phyloP scores from a whole-genome alignment of 208 protist species.

The Leishmania braziliensis region DNA sequence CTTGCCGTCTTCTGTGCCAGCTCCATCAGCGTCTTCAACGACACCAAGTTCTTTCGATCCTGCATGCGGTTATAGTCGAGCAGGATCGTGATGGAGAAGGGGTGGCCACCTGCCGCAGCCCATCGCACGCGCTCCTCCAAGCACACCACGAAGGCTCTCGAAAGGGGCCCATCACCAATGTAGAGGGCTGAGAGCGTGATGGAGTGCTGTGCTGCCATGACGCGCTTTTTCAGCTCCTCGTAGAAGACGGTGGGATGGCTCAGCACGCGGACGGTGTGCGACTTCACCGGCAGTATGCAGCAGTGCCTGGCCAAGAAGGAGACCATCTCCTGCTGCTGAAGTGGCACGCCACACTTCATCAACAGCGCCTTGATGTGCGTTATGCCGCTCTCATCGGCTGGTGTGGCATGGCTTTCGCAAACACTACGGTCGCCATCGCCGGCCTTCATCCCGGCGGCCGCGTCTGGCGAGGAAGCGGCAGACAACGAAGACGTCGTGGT shows the following conservation, averaged over 20 bases:
- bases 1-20: slow-evolving; percentile 29
- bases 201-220: slow-evolving; percentile 44
- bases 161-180: slow-evolving; percentile 78
- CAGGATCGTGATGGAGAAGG: slow-evolving; percentile 61
- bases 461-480: neutral
- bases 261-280: slow-evolving; percentile 51
- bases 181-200: slow-evolving; percentile 88
- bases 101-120: slow-evolving; percentile 12
- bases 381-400: neutral
- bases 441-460: neutral
- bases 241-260: slow-evolving; percentile 67
- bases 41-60: slow-evolving; percentile 56
- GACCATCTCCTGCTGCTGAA: slow-evolving; percentile 50
- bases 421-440: neutral
- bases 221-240: slow-evolving; percentile 49
- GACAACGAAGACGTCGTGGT: neutral
- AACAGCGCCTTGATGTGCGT: slow-evolving; percentile 18
- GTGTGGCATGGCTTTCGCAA: neutral
- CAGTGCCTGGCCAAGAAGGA: slow-evolving; percentile 62
- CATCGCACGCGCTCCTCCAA: slow-evolving; percentile 56
- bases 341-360: slow-evolving; percentile 15
- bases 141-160: slow-evolving; percentile 48
- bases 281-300: slow-evolving; percentile 67
- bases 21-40: slow-evolving; percentile 49
- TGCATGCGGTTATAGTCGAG: slow-evolving; percentile 90